Conservation (phyloP, 1,284 basidiomycete species). For the Paramarasmius palmivorus region DNA sequence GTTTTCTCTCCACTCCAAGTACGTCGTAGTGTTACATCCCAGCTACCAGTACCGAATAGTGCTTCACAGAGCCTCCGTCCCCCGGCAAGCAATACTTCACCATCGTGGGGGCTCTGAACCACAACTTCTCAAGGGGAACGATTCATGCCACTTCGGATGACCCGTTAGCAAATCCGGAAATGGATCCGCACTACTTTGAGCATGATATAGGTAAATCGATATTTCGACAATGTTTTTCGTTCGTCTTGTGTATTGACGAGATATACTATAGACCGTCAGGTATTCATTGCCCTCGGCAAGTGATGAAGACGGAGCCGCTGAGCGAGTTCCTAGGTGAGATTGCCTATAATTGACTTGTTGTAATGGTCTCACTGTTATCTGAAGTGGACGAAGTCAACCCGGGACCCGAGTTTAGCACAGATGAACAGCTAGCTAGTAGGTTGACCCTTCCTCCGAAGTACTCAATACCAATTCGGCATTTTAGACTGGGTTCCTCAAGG, state of each 20-base stretch:
- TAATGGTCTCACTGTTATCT: not conserved
- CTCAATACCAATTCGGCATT: not conserved
- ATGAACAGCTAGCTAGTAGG: constrained; percentile 15
- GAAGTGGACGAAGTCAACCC: constrained; percentile 14
- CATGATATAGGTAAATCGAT: constrained; percentile 37
- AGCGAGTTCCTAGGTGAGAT: constrained; percentile 8
- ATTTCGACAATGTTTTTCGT: not conserved
- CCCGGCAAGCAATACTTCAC: constrained; percentile 34
- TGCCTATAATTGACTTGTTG: not conserved
- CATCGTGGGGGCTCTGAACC: constrained; percentile 29
- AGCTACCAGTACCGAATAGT: not conserved
- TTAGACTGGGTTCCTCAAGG: constrained; percentile 31
- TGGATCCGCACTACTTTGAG: constrained; percentile 52
- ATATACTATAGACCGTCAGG: constrained; percentile 12
- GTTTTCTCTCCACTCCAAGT: constrained; percentile 11
- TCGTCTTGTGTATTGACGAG: too few relatives aligned
- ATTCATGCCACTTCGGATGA: constrained; percentile 42
- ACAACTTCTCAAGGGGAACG: constrained; percentile 39
- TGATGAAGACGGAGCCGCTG: constrained; percentile 8
- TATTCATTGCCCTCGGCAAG: constrained; percentile 7
- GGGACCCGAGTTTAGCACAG: constrained; percentile 11
- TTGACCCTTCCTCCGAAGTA: not conserved
- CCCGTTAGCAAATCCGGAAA: constrained; percentile 38
- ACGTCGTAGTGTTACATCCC: not conserved
- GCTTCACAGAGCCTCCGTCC: constrained; percentile 24